Evolutionary conservation across 2,329 filamentous ascomycete species (phyloP).

Genomic region (Dactylellina sp.): DNA sequence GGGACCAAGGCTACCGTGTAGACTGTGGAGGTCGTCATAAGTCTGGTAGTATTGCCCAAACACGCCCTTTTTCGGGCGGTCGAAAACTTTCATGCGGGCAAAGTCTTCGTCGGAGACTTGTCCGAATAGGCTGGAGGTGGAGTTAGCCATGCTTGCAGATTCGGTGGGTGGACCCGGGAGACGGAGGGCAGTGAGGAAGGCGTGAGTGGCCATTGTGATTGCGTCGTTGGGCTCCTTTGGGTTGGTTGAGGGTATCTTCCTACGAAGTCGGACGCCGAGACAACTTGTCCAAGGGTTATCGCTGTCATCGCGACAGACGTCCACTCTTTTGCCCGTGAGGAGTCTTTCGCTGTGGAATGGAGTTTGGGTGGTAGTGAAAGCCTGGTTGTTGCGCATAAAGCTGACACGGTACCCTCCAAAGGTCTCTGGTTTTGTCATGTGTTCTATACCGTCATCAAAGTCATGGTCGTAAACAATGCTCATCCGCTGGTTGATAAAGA

Average conservation of each 20-base stretch:
- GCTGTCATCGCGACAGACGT: conserved; percentile 32
- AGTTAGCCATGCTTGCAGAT: conserved; percentile 13
- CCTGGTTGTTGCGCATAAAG: conserved; percentile 45
- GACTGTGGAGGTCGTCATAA: conserved; percentile 27
- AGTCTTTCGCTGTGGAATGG: conserved; percentile 36
- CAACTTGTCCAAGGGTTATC: conserved; percentile 46
- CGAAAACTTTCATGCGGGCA: conserved; percentile 36
- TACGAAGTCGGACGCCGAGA: conserved; percentile 37
- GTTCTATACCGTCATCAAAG: conserved; percentile 48
- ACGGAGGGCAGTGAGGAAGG: conserved; percentile 52
- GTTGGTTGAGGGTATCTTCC: conserved; percentile 29
- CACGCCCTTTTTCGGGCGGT: conserved; percentile 22
- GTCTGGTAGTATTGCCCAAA: conserved; percentile 47
- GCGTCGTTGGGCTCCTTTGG: conserved; percentile 37
- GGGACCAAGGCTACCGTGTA: conserved; percentile 36
- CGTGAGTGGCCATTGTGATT: conserved; percentile 53
- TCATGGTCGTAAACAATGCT: conserved; percentile 54
- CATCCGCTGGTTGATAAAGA: conserved; percentile 51
- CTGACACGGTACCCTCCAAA: conserved; percentile 50
- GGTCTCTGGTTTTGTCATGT: conserved; percentile 55
- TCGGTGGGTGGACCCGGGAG: conserved; percentile 20
- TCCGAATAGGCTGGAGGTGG: conserved; percentile 22
- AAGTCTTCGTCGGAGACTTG: conserved; percentile 44
- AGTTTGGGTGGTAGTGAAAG: conserved; percentile 44
- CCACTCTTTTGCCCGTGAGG: conserved; percentile 46